Evolutionary conservation across 371 early-diverging fungal species (phyloP).

Genomic region (Mucor mucedo): DNA sequence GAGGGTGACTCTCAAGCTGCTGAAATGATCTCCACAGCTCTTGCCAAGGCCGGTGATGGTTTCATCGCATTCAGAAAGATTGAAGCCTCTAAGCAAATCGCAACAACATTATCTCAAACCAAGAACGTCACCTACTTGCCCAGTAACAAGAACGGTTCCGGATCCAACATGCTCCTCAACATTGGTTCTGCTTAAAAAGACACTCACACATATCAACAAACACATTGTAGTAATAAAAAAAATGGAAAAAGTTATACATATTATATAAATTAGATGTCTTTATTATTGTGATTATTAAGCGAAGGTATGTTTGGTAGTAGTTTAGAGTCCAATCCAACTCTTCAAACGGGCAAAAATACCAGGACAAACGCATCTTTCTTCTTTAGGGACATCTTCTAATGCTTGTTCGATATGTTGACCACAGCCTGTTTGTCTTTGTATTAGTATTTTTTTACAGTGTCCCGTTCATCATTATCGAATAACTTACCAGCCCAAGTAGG

Average conservation of each 20-base stretch:
- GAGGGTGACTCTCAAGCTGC: conserved; percentile 97
- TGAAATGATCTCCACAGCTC: conserved; percentile 83
- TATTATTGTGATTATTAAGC: not conserved
- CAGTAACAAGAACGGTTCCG: conserved; percentile 34
- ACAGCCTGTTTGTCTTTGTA: conserved; percentile 10
- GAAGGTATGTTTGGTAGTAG: too few species aligned
- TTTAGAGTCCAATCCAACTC: conserved; percentile 11
- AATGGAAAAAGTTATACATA: not conserved
- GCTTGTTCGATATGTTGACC: conserved; percentile 23
- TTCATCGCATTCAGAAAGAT: conserved; percentile 96
- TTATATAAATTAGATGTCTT: not conserved
- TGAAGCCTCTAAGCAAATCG: conserved; percentile 97
- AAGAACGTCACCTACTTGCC: conserved; percentile 95
- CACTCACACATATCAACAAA: conserved; percentile 13
- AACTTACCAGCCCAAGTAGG: conserved; percentile 24
- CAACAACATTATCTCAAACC: conserved; percentile 83
- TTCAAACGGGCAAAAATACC: conserved; percentile 22
- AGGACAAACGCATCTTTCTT: conserved; percentile 28
- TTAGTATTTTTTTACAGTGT: not conserved
- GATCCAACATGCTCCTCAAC: conserved; percentile 63
- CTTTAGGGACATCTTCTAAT: conserved; percentile 19
- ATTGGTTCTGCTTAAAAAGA: conserved; percentile 27
- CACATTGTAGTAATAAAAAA: conserved; percentile 13
- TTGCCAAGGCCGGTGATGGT: conserved; percentile 86
- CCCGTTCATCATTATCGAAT: too few species aligned